Conservation (phyloP, 805 yeast genomes). For the Scheffersomyces coipomensis region DNA sequence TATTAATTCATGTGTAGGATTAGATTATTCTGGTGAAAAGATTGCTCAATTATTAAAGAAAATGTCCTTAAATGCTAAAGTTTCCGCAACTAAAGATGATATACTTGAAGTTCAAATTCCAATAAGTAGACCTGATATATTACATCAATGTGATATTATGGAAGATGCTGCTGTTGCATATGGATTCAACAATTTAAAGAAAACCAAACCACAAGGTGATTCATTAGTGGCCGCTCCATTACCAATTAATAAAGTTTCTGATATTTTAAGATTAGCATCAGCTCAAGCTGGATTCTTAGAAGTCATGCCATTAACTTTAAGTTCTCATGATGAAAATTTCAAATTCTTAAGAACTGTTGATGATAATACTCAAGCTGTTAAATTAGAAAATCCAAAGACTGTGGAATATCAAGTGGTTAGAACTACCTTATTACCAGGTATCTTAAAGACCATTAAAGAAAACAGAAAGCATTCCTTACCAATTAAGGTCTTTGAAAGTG, state of each 20-base stretch:
- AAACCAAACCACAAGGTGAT: constrained; percentile 73
- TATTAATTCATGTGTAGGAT: constrained; percentile 92
- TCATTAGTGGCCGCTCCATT: constrained; percentile 83
- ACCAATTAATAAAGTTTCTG: constrained; percentile 87
- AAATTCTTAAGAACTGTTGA: constrained; percentile 74
- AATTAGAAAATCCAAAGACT: constrained; percentile 94
- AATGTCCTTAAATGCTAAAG: constrained; percentile 75
- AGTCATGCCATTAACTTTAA: constrained; percentile 90
- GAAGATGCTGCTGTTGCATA: constrained; percentile 97
- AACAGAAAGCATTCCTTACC: constrained; percentile 96
- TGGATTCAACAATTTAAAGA: constrained; percentile 86
- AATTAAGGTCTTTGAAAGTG: constrained; percentile 90
- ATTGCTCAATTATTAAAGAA: constrained; percentile 67
- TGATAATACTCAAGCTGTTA: constrained; percentile 77
- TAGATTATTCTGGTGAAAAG: constrained; percentile 65
- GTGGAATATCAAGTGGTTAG: constrained; percentile 96
- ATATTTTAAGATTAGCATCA: constrained; percentile 84
- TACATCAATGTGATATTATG: constrained; percentile 97
- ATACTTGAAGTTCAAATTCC: constrained; percentile 73
- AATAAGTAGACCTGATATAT: constrained; percentile 90
- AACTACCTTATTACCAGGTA: constrained; percentile 91
- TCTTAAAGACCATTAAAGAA: constrained; percentile 91
- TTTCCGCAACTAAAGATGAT: constrained; percentile 45
- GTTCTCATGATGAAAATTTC: constrained; percentile 97
- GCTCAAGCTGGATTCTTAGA: constrained; percentile 96